These are phyloP conservation scores for Tolypocladium tropicale DNA, from an alignment of 2,329 filamentous ascomycete genomes.

Conservation along the genomic window DNA sequence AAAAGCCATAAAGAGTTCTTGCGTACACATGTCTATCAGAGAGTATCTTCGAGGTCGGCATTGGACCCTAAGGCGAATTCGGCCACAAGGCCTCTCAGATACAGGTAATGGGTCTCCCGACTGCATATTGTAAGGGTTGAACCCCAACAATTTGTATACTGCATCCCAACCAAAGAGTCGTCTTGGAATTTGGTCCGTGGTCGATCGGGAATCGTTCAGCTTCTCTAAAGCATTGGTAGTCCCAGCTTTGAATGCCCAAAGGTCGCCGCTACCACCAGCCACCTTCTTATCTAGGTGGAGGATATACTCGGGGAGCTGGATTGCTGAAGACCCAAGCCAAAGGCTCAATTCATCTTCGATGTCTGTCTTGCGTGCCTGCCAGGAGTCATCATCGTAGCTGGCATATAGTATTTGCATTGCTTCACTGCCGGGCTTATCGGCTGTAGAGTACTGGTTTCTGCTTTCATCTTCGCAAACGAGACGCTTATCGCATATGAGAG, in stretches of 20 bases:
- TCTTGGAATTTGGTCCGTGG: not conserved
- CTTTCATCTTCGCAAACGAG: not conserved
- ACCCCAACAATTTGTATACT: not conserved
- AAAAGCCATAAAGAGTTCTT: constrained; percentile 6
- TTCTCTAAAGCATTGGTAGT: not conserved
- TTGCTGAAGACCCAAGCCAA: constrained; percentile 5
- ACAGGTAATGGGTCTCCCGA: not conserved
- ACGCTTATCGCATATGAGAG: not conserved
- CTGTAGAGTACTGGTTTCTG: not conserved
- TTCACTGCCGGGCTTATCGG: not conserved
- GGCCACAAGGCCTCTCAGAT: not conserved
- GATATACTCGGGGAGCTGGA: not conserved
- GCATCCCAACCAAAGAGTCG: constrained; percentile 1
- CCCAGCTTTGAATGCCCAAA: not conserved
- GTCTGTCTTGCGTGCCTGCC: not conserved
- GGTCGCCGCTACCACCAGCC: not conserved
- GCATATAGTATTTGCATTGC: constrained; percentile 4
- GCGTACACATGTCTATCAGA: constrained; percentile 6
- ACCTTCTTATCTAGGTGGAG: not conserved
- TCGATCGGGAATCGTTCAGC: not conserved
- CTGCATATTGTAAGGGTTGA: not conserved
- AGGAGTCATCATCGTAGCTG: not conserved
- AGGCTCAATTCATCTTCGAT: constrained; percentile 5
- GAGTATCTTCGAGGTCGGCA: not conserved
- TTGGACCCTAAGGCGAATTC: not conserved